Evolutionary conservation across 2,329 filamentous ascomycete species (phyloP).

Genomic region (Hypoxylon sp.): DNA sequence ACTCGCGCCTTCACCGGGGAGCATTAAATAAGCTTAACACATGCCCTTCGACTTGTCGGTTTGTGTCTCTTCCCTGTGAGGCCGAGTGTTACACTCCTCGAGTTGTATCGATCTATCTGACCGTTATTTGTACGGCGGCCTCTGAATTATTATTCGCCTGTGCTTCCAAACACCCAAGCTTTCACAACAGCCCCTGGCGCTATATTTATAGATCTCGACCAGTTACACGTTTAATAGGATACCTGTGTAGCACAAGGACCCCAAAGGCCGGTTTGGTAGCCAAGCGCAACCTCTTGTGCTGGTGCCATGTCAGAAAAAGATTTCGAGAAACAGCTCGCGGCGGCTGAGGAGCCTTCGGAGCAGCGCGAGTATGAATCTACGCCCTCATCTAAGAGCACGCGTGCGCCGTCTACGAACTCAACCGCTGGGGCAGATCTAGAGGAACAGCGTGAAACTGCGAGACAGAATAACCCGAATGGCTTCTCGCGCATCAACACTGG

Average conservation of each 20-base stretch:
- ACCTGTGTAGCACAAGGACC: neutral
- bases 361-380: slow-evolving; percentile 20
- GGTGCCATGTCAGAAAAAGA: slow-evolving; percentile 30
- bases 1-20: slow-evolving; percentile 1
- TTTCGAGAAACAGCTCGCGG: slow-evolving; percentile 24
- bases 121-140: neutral
- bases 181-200: neutral
- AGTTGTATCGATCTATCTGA: slow-evolving; percentile 22
- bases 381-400: slow-evolving; percentile 40
- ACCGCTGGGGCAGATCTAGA: slow-evolving; percentile 52
- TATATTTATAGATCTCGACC: neutral
- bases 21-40: slow-evolving; percentile 16
- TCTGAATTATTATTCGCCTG: slow-evolving; percentile 5
- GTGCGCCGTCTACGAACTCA: slow-evolving; percentile 47
- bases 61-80: slow-evolving; percentile 16
- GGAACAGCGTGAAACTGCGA: slow-evolving; percentile 59
- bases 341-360: slow-evolving; percentile 10
- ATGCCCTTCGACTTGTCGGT: slow-evolving; percentile 8
- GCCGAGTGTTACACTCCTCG: slow-evolving; percentile 3
- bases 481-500: slow-evolving; percentile 61
- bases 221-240: slow-evolving; percentile 13
- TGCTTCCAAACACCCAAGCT: neutral
- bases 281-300: slow-evolving; percentile 6
- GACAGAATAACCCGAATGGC: slow-evolving; percentile 65
- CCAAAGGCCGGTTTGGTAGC: neutral